phyloP scores from a whole-genome alignment of 1,284 basidiomycete species.

The Sanghuangporus weigelae region DNA sequence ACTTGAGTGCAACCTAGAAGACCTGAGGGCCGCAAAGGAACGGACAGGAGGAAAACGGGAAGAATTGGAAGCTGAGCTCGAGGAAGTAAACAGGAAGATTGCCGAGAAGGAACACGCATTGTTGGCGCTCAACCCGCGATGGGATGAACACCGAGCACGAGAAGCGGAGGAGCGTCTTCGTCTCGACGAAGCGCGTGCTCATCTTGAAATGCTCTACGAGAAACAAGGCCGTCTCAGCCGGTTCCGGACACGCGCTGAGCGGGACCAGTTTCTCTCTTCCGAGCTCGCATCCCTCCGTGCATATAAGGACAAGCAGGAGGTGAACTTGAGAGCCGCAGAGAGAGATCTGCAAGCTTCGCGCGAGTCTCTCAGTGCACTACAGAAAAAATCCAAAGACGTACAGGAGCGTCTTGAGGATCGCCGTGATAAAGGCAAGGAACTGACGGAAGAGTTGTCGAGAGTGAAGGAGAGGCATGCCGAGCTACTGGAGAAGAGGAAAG shows the following conservation, averaged over 20 bases:
- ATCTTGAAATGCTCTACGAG: slow-evolving; percentile 70
- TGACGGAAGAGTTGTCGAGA: slow-evolving; percentile 58
- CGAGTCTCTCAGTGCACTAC: slow-evolving; percentile 49
- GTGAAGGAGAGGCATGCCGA: slow-evolving; percentile 72
- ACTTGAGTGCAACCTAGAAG: slow-evolving; percentile 78
- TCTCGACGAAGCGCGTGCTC: slow-evolving; percentile 69
- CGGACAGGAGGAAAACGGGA: slow-evolving; percentile 60
- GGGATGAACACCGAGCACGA: slow-evolving; percentile 48
- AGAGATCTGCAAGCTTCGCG: slow-evolving; percentile 43
- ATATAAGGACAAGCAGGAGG: slow-evolving; percentile 46
- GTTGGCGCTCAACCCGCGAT: slow-evolving; percentile 58
- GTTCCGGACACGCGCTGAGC: slow-evolving; percentile 79
- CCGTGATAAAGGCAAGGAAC: slow-evolving; percentile 59
- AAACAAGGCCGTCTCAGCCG: slow-evolving; percentile 86
- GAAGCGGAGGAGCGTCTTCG: slow-evolving; percentile 66
- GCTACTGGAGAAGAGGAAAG: slow-evolving; percentile 80
- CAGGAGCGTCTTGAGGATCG: slow-evolving; percentile 75
- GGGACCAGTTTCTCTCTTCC: slow-evolving; percentile 70
- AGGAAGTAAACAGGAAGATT: slow-evolving; percentile 55
- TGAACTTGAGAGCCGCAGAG: slow-evolving; percentile 43
- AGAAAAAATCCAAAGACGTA: slow-evolving; percentile 55
- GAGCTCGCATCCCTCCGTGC: slow-evolving; percentile 70
- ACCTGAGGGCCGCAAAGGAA: slow-evolving; percentile 62
- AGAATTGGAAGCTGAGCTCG: slow-evolving; percentile 65
- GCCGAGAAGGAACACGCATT: slow-evolving; percentile 58